phyloP scores from a whole-genome alignment of 176 grass and related monocot species.

The Bonia amplexicaulis region DNA sequence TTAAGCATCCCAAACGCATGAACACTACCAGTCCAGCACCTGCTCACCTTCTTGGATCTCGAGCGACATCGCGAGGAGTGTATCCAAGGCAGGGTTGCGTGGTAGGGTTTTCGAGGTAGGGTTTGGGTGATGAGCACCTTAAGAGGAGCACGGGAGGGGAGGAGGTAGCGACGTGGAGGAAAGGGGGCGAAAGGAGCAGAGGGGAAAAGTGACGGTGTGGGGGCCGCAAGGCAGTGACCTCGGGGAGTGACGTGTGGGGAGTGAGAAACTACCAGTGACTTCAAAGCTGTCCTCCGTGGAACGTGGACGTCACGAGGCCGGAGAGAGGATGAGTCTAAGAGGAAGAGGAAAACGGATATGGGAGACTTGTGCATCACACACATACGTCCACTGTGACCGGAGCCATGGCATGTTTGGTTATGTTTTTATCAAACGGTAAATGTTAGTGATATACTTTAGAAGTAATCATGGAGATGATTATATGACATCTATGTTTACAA shows the following conservation, averaged over 20 bases:
- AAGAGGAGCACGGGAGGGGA: not conserved
- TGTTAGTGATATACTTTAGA: no score
- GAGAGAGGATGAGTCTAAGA: conserved; percentile 7
- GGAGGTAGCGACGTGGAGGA: conserved; percentile 27
- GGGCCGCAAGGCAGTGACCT: no score
- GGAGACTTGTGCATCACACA: not conserved
- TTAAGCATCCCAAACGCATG: not conserved
- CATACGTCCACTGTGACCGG: no score
- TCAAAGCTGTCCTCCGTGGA: not conserved
- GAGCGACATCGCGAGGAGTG: conserved; percentile 38
- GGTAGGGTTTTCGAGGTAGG: conserved; percentile 15
- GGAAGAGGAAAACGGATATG: not conserved
- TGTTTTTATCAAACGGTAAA: no score
- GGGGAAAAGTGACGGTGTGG: no score
- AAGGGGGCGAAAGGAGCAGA: conserved; percentile 54
- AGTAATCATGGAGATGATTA: no score
- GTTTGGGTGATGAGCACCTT: conserved; percentile 34
- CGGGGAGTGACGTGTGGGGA: not conserved
- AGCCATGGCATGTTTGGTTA: no score
- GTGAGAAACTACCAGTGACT: conserved; percentile 22
- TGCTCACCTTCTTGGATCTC: conserved; percentile 53
- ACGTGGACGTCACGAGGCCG: not conserved
- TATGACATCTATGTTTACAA: no score
- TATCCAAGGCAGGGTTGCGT: not conserved
- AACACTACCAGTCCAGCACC: not conserved